A percentile compares a stretch with the other conserved stretches of the same genome.
Evolutionary conservation across 176 grass and related monocot genomes (phyloP).

Genomic region (Zoysia japonica): DNA sequence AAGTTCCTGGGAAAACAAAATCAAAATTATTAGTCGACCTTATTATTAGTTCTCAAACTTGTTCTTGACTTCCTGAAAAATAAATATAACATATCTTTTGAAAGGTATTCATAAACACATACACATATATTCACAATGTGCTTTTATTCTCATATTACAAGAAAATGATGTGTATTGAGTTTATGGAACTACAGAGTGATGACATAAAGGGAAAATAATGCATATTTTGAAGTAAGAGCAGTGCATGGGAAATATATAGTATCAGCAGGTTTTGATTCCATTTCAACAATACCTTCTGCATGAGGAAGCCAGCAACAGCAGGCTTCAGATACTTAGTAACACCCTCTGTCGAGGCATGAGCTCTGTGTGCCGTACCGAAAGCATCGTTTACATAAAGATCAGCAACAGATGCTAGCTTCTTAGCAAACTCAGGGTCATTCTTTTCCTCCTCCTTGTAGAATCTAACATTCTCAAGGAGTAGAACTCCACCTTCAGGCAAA

Average conservation of each 20-base stretch:
- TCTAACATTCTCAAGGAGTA: conserved; percentile 94
- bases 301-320: conserved; percentile 96
- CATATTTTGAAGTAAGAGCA: not conserved
- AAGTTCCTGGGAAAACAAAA: conserved; percentile 59
- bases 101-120: not conserved
- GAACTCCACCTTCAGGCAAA: conserved; percentile 81
- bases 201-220: not conserved
- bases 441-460: conserved; percentile 99
- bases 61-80: not conserved
- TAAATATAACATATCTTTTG: not conserved
- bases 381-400: conserved; percentile 98
- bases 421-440: conserved; percentile 89
- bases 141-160: not conserved
- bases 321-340: conserved; percentile 91
- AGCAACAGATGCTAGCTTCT: conserved; percentile 88
- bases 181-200: not conserved
- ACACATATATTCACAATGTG: not conserved
- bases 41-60: not conserved
- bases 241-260: not conserved
- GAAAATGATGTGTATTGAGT: not conserved
- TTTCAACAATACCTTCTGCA: conserved; percentile 79
- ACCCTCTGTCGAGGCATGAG: conserved; percentile 92
- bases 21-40: not conserved
- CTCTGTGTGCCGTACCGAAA: conserved; percentile 86
- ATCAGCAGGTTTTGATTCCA: not conserved